These are phyloP conservation scores for Astragalus glycyphyllos DNA, from an alignment of 306 rosid species.

Conservation along the genomic window DNA sequence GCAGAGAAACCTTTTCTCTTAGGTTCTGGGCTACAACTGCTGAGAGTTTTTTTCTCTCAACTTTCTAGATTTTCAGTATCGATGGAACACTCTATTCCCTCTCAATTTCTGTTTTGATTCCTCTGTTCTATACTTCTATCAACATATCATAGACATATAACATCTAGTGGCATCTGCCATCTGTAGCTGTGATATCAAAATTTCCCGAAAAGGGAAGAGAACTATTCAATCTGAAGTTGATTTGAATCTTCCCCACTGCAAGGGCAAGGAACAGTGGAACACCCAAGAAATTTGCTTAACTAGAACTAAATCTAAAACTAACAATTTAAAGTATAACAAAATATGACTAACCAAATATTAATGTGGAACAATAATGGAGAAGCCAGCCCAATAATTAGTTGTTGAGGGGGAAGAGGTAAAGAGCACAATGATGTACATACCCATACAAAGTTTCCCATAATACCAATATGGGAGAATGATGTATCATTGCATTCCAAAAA, in stretches of 20 bases:
- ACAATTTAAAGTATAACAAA: slow-evolving; percentile 16
- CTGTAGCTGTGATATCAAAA: no score
- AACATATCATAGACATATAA: no score
- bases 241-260: not conserved
- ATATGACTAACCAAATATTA: not conserved
- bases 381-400: no score
- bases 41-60: no score
- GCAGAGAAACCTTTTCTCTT: no score
- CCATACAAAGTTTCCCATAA: not conserved
- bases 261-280: not conserved
- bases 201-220: slow-evolving; percentile 3
- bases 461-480: not conserved
- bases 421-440: not conserved
- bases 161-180: not conserved
- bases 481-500: slow-evolving; percentile 17
- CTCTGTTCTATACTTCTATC: no score
- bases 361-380: no score
- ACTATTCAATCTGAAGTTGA: slow-evolving; percentile 15
- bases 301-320: slow-evolving; percentile 1
- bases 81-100: no score
- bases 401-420: not conserved
- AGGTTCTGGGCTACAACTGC: no score
- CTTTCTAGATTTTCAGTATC: no score
- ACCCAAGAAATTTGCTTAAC: not conserved
- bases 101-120: no score